phyloP scores from a whole-genome alignment of 805 yeast species.

The Jamesozyma piceae region DNA sequence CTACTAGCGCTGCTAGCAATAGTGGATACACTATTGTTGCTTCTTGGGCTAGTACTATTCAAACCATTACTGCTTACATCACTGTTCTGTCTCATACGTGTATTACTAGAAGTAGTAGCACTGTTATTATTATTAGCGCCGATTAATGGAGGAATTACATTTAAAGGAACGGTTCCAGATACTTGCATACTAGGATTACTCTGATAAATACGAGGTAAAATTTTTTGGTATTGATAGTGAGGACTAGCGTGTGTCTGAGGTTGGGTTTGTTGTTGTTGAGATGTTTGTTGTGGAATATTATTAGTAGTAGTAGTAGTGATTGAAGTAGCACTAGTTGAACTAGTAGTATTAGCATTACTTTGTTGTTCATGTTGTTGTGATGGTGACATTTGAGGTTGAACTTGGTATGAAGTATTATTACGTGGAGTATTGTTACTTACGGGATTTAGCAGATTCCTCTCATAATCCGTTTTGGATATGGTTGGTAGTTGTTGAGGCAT shows the following conservation, averaged over 20 bases:
- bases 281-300: slow-evolving; percentile 2
- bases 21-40: not conserved
- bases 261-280: slow-evolving; percentile 1
- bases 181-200: slow-evolving; percentile 1
- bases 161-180: not conserved
- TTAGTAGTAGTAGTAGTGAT: not conserved
- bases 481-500: slow-evolving; percentile 3
- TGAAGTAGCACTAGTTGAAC: too few relatives aligned
- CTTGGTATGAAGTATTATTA: not conserved
- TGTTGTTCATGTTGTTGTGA: slow-evolving; percentile 3
- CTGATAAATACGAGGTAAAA: slow-evolving; percentile 3
- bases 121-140: not conserved
- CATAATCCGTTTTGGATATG: slow-evolving; percentile 1
- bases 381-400: slow-evolving; percentile 2
- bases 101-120: too few relatives aligned
- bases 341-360: not conserved
- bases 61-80: not conserved
- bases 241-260: slow-evolving; percentile 2
- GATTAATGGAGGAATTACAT: not conserved
- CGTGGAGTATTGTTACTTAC: slow-evolving; percentile 1
- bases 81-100: too few relatives aligned
- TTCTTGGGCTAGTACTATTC: not conserved
- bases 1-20: not conserved
- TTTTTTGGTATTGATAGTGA: slow-evolving; percentile 6
- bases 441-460: slow-evolving; percentile 1